Evolutionary conservation across 2,329 filamentous ascomycete species (phyloP).

Genomic region (Phaeosphaeriaceae sp.): DNA sequence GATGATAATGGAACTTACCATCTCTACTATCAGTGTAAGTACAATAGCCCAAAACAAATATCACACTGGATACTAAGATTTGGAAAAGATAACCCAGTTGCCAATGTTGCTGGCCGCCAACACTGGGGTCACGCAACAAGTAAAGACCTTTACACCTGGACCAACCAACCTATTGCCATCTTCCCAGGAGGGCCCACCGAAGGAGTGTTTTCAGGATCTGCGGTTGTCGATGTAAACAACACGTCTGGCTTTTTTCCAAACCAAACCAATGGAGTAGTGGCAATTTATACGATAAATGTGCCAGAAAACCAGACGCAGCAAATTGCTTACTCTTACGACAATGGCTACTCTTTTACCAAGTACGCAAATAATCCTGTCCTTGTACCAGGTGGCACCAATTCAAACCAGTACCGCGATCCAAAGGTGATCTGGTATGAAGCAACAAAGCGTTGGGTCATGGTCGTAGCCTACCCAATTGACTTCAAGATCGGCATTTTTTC

Average conservation of each 20-base stretch:
- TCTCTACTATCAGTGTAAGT: slow-evolving; percentile 67
- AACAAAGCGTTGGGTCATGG: slow-evolving; percentile 62
- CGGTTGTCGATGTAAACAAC: slow-evolving; percentile 67
- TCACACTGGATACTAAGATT: background rate
- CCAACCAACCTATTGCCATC: slow-evolving; percentile 68
- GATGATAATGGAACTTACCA: slow-evolving; percentile 66
- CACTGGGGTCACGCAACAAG: slow-evolving; percentile 73
- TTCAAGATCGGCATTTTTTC: slow-evolving; percentile 67
- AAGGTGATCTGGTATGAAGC: slow-evolving; percentile 65
- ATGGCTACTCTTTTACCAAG: slow-evolving; percentile 66
- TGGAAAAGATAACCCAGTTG: slow-evolving; percentile 56
- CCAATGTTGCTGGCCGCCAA: slow-evolving; percentile 61
- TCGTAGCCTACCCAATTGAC: slow-evolving; percentile 61
- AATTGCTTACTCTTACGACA: slow-evolving; percentile 67
- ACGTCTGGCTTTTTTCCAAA: slow-evolving; percentile 70
- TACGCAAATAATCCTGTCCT: slow-evolving; percentile 68
- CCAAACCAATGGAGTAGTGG: slow-evolving; percentile 67
- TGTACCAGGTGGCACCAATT: slow-evolving; percentile 50
- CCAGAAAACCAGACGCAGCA: slow-evolving; percentile 60
- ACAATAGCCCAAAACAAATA: background rate
- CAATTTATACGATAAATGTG: slow-evolving; percentile 61
- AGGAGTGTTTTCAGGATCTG: slow-evolving; percentile 62
- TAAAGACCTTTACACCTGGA: slow-evolving; percentile 67
- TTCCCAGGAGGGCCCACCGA: slow-evolving; percentile 62
- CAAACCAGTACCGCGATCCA: slow-evolving; percentile 68